Base-by-base conservation (phyloP, 306 rosid genomes). In the Cucurbita argyrosperma region DNA sequence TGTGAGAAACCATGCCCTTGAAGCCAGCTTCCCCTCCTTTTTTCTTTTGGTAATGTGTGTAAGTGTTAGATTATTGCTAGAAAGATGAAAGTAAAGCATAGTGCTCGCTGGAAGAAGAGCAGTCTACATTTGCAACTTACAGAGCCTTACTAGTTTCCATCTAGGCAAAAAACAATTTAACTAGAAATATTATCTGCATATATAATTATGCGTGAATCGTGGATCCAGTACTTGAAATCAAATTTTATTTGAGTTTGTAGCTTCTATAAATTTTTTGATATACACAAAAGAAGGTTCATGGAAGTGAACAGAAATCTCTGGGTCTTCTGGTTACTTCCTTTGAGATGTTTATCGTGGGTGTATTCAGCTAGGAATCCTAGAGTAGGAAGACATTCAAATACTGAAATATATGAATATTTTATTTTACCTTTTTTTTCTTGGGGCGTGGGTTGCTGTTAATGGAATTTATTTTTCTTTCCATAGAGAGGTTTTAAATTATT, bases 1-100 rank as follows among this genome's bases (percentile, higher is more conserved):
- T 83, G 90, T 78, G 30, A 77, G 74, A 74, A 76, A 46, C 68
- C 69, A 75, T 73, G 59, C 46, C 78, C 40, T 23, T 60, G 53
- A 82, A 23, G 38, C 65, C 42, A 39, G 12, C 57, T 73, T 42
- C 61, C 72, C 72, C 75, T 63, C 71, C 50, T 23, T 43, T 55
- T 16, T 77, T 80, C 71, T 47, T 72, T 75, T 26, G 11, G 40
- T 77, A 69, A 69, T 23, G 57, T 68, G 12, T 47, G 38, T 6
- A 46, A 23, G 39, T 46, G 73, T 49, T 46, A 23, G 43, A 43
- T 26, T 43, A 26, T 49, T 7, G 57, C 15, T 26, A 47, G 37
- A 69, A 49, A 26, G 18, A 69, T 69, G 26, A 26, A 49, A 47
- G 7, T 69, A 69, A 69, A 69, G 21, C 45, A 26, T 26, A 69